phyloP scores from a whole-genome alignment of 768 basidiomycete species.

The Saitozyma podzolica region DNA sequence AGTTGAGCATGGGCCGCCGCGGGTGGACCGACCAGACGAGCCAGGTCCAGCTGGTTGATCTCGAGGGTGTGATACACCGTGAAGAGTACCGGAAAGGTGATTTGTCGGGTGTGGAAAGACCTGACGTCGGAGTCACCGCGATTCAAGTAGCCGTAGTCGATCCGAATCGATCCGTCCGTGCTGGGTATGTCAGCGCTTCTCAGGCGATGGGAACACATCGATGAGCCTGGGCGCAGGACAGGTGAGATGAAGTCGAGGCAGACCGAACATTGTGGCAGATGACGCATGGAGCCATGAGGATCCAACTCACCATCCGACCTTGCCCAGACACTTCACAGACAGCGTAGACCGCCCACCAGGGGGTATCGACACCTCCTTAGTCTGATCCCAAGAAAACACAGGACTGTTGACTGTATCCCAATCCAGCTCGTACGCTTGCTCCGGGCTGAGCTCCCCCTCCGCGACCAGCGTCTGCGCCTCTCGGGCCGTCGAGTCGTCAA shows the following conservation, averaged over 20 bases:
- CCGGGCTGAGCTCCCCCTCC: slow-evolving; percentile 76
- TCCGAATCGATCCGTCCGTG: slow-evolving; percentile 72
- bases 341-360: slow-evolving; percentile 73
- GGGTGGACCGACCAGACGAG: slow-evolving; percentile 58
- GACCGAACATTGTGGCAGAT: not conserved
- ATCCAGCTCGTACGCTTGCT: slow-evolving; percentile 88
- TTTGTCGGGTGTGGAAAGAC: slow-evolving; percentile 79
- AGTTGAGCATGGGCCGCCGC: not conserved
- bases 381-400: slow-evolving; percentile 71
- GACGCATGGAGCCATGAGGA: not conserved
- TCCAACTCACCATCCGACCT: slow-evolving; percentile 78
- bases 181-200: slow-evolving; percentile 54
- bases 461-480: slow-evolving; percentile 73
- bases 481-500: slow-evolving; percentile 84
- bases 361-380: slow-evolving; percentile 60
- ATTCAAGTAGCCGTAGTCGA: slow-evolving; percentile 76
- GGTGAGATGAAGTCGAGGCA: not conserved
- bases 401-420: slow-evolving; percentile 73
- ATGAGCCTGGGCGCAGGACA: not conserved
- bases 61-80: slow-evolving; percentile 96
- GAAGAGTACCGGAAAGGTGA: slow-evolving; percentile 83
- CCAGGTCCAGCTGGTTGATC: slow-evolving; percentile 72
- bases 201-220: not conserved
- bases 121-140: slow-evolving; percentile 38
- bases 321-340: slow-evolving; percentile 76